phyloP scores from a whole-genome alignment of 2,329 filamentous ascomycete species.

The Colletotrichum trifolii region DNA sequence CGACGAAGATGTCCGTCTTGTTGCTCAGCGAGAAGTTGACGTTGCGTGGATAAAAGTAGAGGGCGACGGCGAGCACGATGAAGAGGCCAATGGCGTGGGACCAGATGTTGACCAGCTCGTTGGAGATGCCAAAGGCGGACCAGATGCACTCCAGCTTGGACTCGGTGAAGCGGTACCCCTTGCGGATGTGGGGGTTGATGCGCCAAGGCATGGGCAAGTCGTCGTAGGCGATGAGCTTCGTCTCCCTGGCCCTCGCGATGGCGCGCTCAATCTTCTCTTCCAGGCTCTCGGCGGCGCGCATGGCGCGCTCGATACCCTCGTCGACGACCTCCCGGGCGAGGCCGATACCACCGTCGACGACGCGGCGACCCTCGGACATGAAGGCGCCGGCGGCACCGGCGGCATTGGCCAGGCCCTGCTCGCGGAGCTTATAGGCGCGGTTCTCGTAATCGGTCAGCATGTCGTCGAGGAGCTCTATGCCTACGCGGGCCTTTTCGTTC shows the following conservation, averaged over 20 bases:
- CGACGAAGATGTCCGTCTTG: constrained; percentile 89
- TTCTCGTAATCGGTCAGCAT: constrained; percentile 89
- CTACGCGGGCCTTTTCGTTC: constrained; percentile 90
- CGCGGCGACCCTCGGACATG: constrained; percentile 81
- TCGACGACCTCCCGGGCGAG: constrained; percentile 81
- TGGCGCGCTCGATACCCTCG: constrained; percentile 84
- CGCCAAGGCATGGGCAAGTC: constrained; percentile 93
- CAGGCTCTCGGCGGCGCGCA: constrained; percentile 81
- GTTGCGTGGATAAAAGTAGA: constrained; percentile 94
- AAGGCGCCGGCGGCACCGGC: constrained; percentile 76
- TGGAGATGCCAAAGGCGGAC: constrained; percentile 86
- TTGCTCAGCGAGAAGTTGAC: constrained; percentile 88
- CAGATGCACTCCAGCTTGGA: constrained; percentile 89
- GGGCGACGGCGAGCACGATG: constrained; percentile 86
- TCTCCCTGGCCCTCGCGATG: constrained; percentile 77
- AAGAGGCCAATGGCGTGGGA: constrained; percentile 91
- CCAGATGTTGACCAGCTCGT: constrained; percentile 98
- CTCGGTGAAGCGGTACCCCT: constrained; percentile 93
- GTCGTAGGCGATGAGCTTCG: constrained; percentile 87
- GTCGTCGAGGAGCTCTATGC: constrained; percentile 85
- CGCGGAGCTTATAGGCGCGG: constrained; percentile 81
- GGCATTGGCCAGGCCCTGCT: constrained; percentile 76
- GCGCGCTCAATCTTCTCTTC: constrained; percentile 88
- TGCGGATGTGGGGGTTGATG: constrained; percentile 91
- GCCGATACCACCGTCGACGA: constrained; percentile 82